These are phyloP conservation scores for Trapa bicornis DNA, from an alignment of 345 rosid genomes.

Conservation along the genomic window DNA sequence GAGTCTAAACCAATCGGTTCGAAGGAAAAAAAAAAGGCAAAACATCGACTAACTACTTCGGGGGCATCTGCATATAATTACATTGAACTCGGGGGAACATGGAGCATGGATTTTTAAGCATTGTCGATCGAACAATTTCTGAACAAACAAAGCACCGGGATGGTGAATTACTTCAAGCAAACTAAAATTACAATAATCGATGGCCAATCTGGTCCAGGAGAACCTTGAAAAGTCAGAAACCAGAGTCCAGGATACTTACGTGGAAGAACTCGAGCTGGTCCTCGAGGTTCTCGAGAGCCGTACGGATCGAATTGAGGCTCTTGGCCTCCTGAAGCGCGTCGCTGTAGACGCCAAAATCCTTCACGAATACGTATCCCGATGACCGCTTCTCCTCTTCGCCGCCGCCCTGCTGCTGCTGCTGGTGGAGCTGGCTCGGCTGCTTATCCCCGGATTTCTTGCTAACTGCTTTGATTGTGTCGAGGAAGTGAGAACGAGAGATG, in stretches of 20 bases:
- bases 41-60: neutral
- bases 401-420: constrained; percentile 11
- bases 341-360: constrained; percentile 44
- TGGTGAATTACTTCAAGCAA: neutral
- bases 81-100: neutral
- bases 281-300: constrained; percentile 91
- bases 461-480: constrained; percentile 38
- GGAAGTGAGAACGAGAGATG: constrained; percentile 70
- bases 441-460: constrained; percentile 27
- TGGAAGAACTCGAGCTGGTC: constrained; percentile 95
- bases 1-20: neutral
- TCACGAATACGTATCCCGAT: constrained; percentile 62
- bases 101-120: neutral
- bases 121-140: neutral
- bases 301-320: constrained; percentile 73
- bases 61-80: neutral
- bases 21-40: neutral
- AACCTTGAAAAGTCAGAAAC: neutral
- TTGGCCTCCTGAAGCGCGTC: constrained; percentile 77
- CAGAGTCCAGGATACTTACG: constrained; percentile 24
- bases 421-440: constrained; percentile 10
- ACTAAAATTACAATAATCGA: neutral
- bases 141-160: neutral
- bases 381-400: neutral
- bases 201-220: neutral